These are phyloP conservation scores for Pythium oligandrum DNA, from an alignment of 352 stramenopile species.

Conservation along the genomic window DNA sequence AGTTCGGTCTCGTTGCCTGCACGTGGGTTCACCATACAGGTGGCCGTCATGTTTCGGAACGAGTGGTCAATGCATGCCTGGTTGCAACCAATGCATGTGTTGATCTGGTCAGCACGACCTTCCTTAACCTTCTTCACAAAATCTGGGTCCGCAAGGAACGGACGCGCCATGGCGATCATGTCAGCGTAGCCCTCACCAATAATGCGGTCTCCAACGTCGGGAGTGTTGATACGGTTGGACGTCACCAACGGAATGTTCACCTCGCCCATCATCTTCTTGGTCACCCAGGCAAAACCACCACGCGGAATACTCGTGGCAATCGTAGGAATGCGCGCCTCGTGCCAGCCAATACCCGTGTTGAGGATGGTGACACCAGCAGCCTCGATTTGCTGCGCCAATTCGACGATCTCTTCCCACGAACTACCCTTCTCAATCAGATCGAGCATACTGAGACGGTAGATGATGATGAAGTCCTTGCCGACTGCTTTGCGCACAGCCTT, in stretches of 20 bases:
- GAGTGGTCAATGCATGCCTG: slow-evolving; percentile 97
- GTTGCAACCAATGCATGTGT: slow-evolving; percentile 97
- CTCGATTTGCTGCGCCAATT: slow-evolving; percentile 90
- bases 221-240: slow-evolving; percentile 98
- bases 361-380: slow-evolving; percentile 93
- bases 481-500: slow-evolving; percentile 83
- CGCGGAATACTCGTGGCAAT: slow-evolving; percentile 96
- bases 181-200: slow-evolving; percentile 80
- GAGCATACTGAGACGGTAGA: slow-evolving; percentile 96
- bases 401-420: slow-evolving; percentile 84
- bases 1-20: slow-evolving; percentile 94
- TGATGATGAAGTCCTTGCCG: slow-evolving; percentile 97
- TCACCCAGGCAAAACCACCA: slow-evolving; percentile 93
- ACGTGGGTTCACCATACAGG: slow-evolving; percentile 95
- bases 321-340: slow-evolving; percentile 96
- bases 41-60: slow-evolving; percentile 93
- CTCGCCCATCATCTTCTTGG: slow-evolving; percentile 85
- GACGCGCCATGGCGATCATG: slow-evolving; percentile 84
- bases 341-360: slow-evolving; percentile 98
- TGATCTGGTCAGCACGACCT: slow-evolving; percentile 90
- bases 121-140: slow-evolving; percentile 92
- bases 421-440: slow-evolving; percentile 93
- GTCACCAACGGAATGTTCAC: slow-evolving; percentile 93
- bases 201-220: slow-evolving; percentile 86
- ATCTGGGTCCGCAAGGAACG: slow-evolving; percentile 94